Evolutionary conservation across 1,139 yeast genomes (phyloP), one percentile per base, ranked within the genome.

Genomic region (Yamadazyma spencermartinsiae): DNA sequence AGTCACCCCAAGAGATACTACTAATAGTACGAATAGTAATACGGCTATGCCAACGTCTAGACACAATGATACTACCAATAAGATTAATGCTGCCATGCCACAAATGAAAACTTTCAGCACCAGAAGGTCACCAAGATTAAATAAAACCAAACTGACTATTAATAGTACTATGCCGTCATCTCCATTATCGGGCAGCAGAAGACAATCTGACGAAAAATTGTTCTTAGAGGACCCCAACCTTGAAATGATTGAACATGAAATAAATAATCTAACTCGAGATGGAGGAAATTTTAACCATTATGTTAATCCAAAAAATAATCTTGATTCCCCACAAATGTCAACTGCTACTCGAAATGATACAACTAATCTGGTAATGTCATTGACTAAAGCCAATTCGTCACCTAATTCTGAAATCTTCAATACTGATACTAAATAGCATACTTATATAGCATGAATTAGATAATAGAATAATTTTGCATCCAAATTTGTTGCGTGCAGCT

Each of bases 121-220:
- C 33, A 50, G 55, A 40, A 48, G 58, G 37, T 54, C 64, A 4
- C 58, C 65, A 1, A 44, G 52, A 28, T 46, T 56, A 33, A 49
- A 55, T 35, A 53, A 49, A 33, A 52, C 52, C 37, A 58, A 54
- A 36, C 42, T 32, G 38, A 55, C 54, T 9, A 45, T 54, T 6
- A 62, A 56, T 16, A 58, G 54, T 4, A 66, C 68, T 44, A 70
- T 71, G 73, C 75, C 76, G 2, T 68, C 75, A 2, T 69, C 74
- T 8, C 76, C 76, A 11, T 46, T 48, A 26, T 26, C 40, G 13
- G 39, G 46, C 16, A 35, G 27, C 13, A 36, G 33, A 13, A 37
- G 35, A 23, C 11, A 18, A 28, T 36, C 33, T 12, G 39, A 37
- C 14, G 44, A 40, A 13, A 56, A 50, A 21, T 40, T 54, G 36